Evolutionary conservation across 2,329 filamentous ascomycete genomes (phyloP), one percentile per base, ranked within the genome.

Genomic region (Triangularia verruculosa): DNA sequence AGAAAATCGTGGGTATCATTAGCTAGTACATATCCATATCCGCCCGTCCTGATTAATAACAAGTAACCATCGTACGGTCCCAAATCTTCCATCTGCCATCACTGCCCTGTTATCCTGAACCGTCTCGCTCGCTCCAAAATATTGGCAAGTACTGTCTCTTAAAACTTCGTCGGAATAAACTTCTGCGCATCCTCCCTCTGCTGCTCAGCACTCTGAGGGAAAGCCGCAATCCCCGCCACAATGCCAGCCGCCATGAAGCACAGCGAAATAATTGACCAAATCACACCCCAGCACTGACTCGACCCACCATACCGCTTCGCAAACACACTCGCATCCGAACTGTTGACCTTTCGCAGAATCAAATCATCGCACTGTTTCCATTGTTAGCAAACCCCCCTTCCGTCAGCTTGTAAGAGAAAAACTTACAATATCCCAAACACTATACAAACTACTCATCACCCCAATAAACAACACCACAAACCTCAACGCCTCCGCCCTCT

Each of bases 401-500:
- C 3, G 15, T 20, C 32, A 47, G 20, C 32, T 8, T 24, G n/a
- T n/a, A n/a, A n/a, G n/a, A n/a, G n/a, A n/a, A 54, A 27, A 57
- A 72, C 82, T 77, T 71, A 83, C 82, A 69, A 93, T 93, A 78
- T 93, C 90, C 90, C 90, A 93, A 4, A 91, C 89, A 68, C 88
- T 91, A 75, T 93, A 93, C 1, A 93, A 82, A 1, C 86, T 88
- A 6, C 86, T 90, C 90, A 93, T 93, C 70, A 93, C 90, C 51
- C 90, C 90, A 66, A 93, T 92, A 71, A 93, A 93, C 27, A 93
- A 82, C 86, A 71, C 69, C 2, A 92, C 84, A 72, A 89, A 93
- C 64, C 89, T 80, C 74, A 93, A 76, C 3, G 90, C 84, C 75
- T 92, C 86, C 0, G 89, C 90, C 74, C 93, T 89, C 3, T 83